These are phyloP conservation scores for Blastomyces silverae DNA, from an alignment of 2,329 filamentous ascomycete species.

Conservation along the genomic window DNA sequence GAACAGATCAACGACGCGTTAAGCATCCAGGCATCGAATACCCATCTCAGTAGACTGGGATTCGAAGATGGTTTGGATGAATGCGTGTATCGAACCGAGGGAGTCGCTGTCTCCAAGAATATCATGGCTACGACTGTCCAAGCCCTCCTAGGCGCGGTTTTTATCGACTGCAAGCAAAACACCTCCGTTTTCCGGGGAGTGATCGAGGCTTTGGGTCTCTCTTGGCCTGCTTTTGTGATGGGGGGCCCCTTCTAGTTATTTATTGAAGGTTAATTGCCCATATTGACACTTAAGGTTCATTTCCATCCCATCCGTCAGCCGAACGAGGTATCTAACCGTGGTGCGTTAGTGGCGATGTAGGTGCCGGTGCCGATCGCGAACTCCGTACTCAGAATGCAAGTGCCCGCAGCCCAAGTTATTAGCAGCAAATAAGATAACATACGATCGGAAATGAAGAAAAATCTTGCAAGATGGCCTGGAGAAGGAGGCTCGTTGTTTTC, in stretches of 20 bases:
- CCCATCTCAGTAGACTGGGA: not conserved
- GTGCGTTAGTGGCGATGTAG: not conserved
- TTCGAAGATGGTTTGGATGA: slow-evolving; percentile 11
- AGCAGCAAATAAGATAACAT: not conserved
- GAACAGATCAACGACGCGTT: not conserved
- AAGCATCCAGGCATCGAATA: not conserved
- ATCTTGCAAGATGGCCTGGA: not conserved
- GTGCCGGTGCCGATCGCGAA: not conserved
- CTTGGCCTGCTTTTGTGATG: slow-evolving; percentile 11
- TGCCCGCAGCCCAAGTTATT: too few relatives aligned
- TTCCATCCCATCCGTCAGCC: not conserved
- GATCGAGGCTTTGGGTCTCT: slow-evolving; percentile 17
- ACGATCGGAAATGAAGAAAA: not conserved
- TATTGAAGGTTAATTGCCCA: not conserved
- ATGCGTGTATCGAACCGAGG: slow-evolving; percentile 17
- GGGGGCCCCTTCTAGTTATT: not conserved
- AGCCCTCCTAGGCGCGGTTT: slow-evolving; percentile 34
- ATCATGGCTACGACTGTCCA: slow-evolving; percentile 31
- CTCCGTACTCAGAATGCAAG: not conserved
- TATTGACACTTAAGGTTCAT: not conserved
- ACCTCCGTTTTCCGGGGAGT: slow-evolving; percentile 15
- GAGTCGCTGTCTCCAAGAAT: slow-evolving; percentile 16
- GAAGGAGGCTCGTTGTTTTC: not conserved
- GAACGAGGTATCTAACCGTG: not conserved
- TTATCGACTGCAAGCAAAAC: slow-evolving; percentile 25